A percentile compares a stretch with the other conserved stretches of the same genome.
These are phyloP conservation scores for Tylopilus rubrobrunneus DNA, from an alignment of 768 basidiomycete species.

Conservation along the genomic window DNA sequence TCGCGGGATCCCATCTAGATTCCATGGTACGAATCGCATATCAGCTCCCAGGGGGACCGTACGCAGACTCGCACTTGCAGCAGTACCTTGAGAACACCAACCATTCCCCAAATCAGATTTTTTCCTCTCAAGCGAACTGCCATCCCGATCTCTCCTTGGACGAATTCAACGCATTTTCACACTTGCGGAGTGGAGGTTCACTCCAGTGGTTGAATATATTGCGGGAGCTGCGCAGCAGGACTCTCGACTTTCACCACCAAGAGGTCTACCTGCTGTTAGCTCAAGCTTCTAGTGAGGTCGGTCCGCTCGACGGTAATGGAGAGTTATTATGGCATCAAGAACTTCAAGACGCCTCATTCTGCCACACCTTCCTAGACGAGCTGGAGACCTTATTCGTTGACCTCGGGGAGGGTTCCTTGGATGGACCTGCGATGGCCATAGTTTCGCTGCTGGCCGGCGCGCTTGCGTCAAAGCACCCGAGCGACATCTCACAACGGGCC, in stretches of 20 bases:
- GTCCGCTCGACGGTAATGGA: conserved; percentile 17
- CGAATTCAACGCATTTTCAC: conserved; percentile 43
- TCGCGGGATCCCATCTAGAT: background rate
- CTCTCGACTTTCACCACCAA: conserved; percentile 35
- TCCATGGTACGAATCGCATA: conserved; percentile 2
- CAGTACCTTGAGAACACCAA: conserved; percentile 33
- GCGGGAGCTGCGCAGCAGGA: conserved; percentile 38
- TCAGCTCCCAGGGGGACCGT: conserved; percentile 30
- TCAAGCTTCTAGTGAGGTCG: conserved; percentile 45
- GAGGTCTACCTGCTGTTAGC: conserved; percentile 41
- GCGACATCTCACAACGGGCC: too few species aligned
- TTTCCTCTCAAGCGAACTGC: conserved; percentile 41
- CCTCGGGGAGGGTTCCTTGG: conserved; percentile 41
- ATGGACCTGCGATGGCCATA: conserved; percentile 30
- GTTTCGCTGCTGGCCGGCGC: conserved; percentile 30
- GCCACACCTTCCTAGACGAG: conserved; percentile 34
- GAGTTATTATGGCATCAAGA: conserved; percentile 41
- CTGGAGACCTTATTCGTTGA: conserved; percentile 31
- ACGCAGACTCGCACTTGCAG: conserved; percentile 29
- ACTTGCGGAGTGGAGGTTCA: conserved; percentile 39
- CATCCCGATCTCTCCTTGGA: conserved; percentile 39
- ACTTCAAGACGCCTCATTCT: conserved; percentile 15
- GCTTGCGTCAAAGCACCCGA: conserved; percentile 4
- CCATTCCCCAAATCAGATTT: conserved; percentile 41
- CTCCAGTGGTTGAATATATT: conserved; percentile 30